These are phyloP conservation scores for Elaeagnus macrophylla DNA, from an alignment of 306 rosid genomes.

Conservation along the genomic window DNA sequence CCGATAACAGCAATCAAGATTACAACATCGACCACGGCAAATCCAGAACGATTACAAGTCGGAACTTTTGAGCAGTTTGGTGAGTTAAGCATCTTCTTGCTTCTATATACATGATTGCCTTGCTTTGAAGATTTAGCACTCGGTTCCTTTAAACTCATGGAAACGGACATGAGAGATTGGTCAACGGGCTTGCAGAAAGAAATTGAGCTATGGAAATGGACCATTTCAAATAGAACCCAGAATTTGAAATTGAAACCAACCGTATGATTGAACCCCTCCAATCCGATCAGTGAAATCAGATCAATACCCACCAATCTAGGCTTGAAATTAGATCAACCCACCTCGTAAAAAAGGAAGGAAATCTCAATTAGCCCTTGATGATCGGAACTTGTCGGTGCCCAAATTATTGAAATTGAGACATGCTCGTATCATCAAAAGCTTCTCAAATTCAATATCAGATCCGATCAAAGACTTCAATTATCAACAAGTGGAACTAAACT, in stretches of 20 bases:
- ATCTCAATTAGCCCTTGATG: constrained; percentile 8
- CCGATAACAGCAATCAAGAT: constrained; percentile 54
- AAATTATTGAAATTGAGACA: constrained; percentile 15
- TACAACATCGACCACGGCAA: constrained; percentile 60
- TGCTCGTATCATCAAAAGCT: not conserved
- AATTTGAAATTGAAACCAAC: constrained; percentile 13
- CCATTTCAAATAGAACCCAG: constrained; percentile 59
- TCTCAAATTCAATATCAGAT: constrained; percentile 13
- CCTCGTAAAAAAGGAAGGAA: too few species aligned
- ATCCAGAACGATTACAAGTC: constrained; percentile 70
- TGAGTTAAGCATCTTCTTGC: constrained; percentile 36
- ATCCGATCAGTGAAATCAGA: constrained; percentile 34
- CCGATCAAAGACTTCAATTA: constrained; percentile 12
- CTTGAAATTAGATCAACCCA: too few species aligned
- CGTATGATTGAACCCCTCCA: constrained; percentile 23
- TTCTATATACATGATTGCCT: constrained; percentile 20
- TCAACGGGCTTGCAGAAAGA: constrained; percentile 93
- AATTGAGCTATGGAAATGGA: constrained; percentile 79
- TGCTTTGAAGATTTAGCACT: constrained; percentile 41
- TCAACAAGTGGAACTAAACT: too few species aligned
- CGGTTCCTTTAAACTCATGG: constrained; percentile 37
- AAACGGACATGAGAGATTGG: constrained; percentile 54
- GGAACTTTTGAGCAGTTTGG: constrained; percentile 44
- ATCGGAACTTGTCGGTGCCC: constrained; percentile 36
- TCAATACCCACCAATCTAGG: constrained; percentile 26